A percentile compares a stretch with the other conserved stretches of the same genome.
Evolutionary conservation across 805 yeast species (phyloP).

Genomic region (Zygoascus bituminiphila): DNA sequence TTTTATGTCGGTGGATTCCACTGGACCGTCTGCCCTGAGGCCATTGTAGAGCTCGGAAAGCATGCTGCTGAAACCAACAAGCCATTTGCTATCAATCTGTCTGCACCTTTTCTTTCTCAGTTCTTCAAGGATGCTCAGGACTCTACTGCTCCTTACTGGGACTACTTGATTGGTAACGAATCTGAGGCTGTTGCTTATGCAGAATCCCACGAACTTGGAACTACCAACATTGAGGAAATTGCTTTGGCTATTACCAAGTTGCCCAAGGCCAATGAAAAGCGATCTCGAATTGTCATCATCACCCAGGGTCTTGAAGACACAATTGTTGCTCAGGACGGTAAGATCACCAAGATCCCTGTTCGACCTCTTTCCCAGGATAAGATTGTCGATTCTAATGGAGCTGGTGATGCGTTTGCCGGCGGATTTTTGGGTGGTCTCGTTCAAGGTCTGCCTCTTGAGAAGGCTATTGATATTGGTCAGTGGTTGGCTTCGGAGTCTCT

Average conservation of each 20-base stretch:
- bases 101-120: conserved; percentile 95
- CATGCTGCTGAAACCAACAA: conserved; percentile 83
- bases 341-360: conserved; percentile 48
- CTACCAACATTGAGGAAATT: conserved; percentile 59
- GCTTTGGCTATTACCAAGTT: conserved; percentile 76
- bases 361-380: conserved; percentile 57
- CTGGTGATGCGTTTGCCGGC: conserved; percentile 97
- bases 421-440: conserved; percentile 90
- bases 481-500: conserved; percentile 92
- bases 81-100: conserved; percentile 73
- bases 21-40: conserved; percentile 94
- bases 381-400: conserved; percentile 93
- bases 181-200: conserved; percentile 94
- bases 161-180: conserved; percentile 90
- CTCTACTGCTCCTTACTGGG: conserved; percentile 74
- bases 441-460: conserved; percentile 52
- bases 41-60: conserved; percentile 80
- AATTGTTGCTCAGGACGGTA: conserved; percentile 56
- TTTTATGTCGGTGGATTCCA: conserved; percentile 99
- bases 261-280: conserved; percentile 61
- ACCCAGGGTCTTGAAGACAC: conserved; percentile 96
- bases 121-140: conserved; percentile 90
- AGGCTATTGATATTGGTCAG: conserved; percentile 76
- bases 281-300: conserved; percentile 80
- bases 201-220: conserved; percentile 62